A percentile compares a stretch with the other conserved stretches of the same genome.
Conservation (phyloP, 306 rosid genomes). For the Coriaria nepalensis region DNA sequence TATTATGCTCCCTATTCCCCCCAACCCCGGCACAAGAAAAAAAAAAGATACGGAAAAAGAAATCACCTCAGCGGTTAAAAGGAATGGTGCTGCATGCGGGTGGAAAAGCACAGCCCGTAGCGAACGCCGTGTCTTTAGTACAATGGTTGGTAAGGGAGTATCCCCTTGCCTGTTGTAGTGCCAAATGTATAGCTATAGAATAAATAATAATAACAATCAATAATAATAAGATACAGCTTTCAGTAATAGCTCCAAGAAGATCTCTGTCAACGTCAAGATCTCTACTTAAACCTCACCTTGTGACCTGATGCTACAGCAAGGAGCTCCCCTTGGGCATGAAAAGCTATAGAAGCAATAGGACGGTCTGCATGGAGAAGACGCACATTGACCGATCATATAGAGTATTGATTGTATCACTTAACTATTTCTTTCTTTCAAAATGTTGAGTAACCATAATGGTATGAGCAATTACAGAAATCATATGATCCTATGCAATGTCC, state of each 20-base stretch:
- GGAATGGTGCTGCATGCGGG: slow-evolving; percentile 84
- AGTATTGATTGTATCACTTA: background rate
- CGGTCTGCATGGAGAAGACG: slow-evolving; percentile 42
- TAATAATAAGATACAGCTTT: slow-evolving; percentile 7
- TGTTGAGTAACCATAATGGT: slow-evolving; percentile 1
- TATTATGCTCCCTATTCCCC: too few species aligned
- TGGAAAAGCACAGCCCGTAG: slow-evolving; percentile 97
- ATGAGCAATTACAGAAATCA: slow-evolving; percentile 56
- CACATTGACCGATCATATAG: slow-evolving; percentile 9
- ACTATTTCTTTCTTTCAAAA: background rate
- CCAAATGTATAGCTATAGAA: slow-evolving; percentile 78
- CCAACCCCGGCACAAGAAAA: background rate
- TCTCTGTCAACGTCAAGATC: slow-evolving; percentile 4
- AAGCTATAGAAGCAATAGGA: slow-evolving; percentile 94
- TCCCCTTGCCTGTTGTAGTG: slow-evolving; percentile 67
- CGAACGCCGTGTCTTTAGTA: slow-evolving; percentile 77
- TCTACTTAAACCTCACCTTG: slow-evolving; percentile 44
- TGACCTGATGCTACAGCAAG: slow-evolving; percentile 97
- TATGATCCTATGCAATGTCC: slow-evolving; percentile 79
- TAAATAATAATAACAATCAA: slow-evolving; percentile 15
- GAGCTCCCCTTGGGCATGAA: slow-evolving; percentile 88
- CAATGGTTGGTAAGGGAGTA: slow-evolving; percentile 66
- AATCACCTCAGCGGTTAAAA: slow-evolving; percentile 85
- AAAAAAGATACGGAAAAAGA: slow-evolving; percentile 9
- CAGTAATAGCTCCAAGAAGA: background rate